Percentiles rank a stretch among this genome's conserved stretches.
phyloP scores from a whole-genome alignment of 2,329 filamentous ascomycete species.

The Cercospora citrullina region DNA sequence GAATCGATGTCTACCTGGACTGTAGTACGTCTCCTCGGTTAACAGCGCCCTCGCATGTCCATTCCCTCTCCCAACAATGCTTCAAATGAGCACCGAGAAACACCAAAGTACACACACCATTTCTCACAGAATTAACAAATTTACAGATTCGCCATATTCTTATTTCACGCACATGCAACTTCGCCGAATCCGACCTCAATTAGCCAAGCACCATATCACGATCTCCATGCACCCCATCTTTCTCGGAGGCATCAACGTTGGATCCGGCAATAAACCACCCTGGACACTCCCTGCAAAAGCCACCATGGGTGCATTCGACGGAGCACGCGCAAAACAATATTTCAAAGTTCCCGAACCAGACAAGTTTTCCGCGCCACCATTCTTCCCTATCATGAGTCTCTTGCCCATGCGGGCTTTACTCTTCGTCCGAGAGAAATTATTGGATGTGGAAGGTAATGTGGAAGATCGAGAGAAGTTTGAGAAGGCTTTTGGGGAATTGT shows the following conservation, averaged over 20 bases:
- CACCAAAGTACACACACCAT: neutral
- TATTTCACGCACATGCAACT: slow-evolving; percentile 23
- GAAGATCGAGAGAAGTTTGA: slow-evolving; percentile 51
- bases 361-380: slow-evolving; percentile 42
- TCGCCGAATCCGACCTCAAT: slow-evolving; percentile 17
- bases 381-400: slow-evolving; percentile 58
- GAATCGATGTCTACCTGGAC: slow-evolving; percentile 68
- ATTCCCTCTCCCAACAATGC: neutral
- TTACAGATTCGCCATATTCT: slow-evolving; percentile 16
- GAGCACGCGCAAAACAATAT: slow-evolving; percentile 52
- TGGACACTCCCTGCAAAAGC: slow-evolving; percentile 71
- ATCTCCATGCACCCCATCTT: slow-evolving; percentile 65
- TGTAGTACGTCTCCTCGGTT: slow-evolving; percentile 53
- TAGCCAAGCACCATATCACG: slow-evolving; percentile 17
- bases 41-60: neutral
- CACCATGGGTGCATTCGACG: slow-evolving; percentile 56
- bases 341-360: slow-evolving; percentile 42
- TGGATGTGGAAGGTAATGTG: neutral
- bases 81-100: neutral
- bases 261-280: slow-evolving; percentile 66
- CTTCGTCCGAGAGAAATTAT: slow-evolving; percentile 62
- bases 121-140: neutral
- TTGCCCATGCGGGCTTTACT: slow-evolving; percentile 51
- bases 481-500: slow-evolving; percentile 56
- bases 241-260: slow-evolving; percentile 53